phyloP scores from a whole-genome alignment of 805 yeast genomes.

The Metschnikowia picachoensis region DNA sequence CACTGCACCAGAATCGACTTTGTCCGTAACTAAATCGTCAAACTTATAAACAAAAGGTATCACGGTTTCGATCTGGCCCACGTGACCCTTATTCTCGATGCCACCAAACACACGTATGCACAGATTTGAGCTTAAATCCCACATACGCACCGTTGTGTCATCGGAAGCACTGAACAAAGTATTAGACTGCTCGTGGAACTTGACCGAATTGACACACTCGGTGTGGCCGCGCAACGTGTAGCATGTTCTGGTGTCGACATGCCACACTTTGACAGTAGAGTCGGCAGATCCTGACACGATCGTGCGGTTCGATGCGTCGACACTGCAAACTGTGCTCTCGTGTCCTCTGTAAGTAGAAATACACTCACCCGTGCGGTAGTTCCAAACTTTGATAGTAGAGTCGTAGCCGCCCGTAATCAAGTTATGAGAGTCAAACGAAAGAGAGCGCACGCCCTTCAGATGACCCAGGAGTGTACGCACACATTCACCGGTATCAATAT shows the following conservation, averaged over 20 bases:
- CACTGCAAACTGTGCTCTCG: slow-evolving; percentile 76
- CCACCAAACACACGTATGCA: slow-evolving; percentile 81
- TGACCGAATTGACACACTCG: slow-evolving; percentile 89
- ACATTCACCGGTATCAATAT: slow-evolving; percentile 71
- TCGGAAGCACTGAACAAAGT: slow-evolving; percentile 86
- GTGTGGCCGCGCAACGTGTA: slow-evolving; percentile 90
- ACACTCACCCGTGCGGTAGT: slow-evolving; percentile 90
- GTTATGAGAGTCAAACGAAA: slow-evolving; percentile 84
- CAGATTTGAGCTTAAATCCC: slow-evolving; percentile 82
- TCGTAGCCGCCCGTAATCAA: slow-evolving; percentile 91
- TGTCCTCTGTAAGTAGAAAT: slow-evolving; percentile 93
- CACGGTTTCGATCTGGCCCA: slow-evolving; percentile 91
- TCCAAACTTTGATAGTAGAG: slow-evolving; percentile 91
- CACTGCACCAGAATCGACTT: slow-evolving; percentile 34
- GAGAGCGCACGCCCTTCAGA: slow-evolving; percentile 76
- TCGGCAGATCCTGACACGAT: slow-evolving; percentile 95
- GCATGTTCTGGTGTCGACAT: slow-evolving; percentile 88
- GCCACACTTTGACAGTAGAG: slow-evolving; percentile 91
- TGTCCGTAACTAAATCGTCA: slow-evolving; percentile 51
- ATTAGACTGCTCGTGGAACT: slow-evolving; percentile 73
- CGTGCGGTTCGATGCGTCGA: slow-evolving; percentile 73
- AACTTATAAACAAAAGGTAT: slow-evolving; percentile 71
- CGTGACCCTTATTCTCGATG: slow-evolving; percentile 71
- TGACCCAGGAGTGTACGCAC: slow-evolving; percentile 84
- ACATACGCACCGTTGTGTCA: slow-evolving; percentile 88